Base-by-base conservation (phyloP, 208 protist genomes). In the Crithidia expoeki region DNA sequence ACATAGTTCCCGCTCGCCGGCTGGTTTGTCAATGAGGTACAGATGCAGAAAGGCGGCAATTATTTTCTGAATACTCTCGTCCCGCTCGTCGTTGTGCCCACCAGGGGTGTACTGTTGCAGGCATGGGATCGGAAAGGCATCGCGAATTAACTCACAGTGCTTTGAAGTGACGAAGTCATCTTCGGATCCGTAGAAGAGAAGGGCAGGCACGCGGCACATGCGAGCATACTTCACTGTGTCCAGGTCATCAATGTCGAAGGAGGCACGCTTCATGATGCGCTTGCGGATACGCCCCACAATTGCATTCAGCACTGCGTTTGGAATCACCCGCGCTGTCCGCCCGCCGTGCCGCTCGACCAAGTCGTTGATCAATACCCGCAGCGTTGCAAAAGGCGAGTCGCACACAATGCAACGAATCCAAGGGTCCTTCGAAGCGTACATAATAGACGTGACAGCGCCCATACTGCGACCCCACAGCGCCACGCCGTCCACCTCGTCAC, bases 391-490 rank as follows among this genome's bases (percentile, higher is more conserved):
- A 17, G 97, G 96, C 28, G 88, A 96, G 76, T 99, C 97, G 59
- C 96, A 91, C 28, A 98, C 89, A 60, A 99, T 87, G 61, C 90
- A 93, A 38, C 85, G 84, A 44, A 99, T 90, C 17, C 73, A 89
- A 23, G 81, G 74, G 76, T 99, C 96, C 46, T 90, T 96, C 14
- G 84, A 58, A 36, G 90, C 90, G 72, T 99, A 98, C 89, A 99
- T 96, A 79, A 99, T 94, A 25, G 88, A 60, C 17, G 96, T 98
- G 10, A 97, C 96, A 1, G 97, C 97, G 27, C 97, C 97, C 97
- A 99, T 99, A 69, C 90, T 97, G 47, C 96, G 81, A 12, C 96
- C 96, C 95, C 96, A 98, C 30, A 98, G 64, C 57, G 77, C 88
- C 53, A 97, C 85, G 2, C 82, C 79, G 17, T 88, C 82, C 50